Base-by-base conservation (phyloP, 176 grass and related monocot species). In the Oryza nivara region DNA sequence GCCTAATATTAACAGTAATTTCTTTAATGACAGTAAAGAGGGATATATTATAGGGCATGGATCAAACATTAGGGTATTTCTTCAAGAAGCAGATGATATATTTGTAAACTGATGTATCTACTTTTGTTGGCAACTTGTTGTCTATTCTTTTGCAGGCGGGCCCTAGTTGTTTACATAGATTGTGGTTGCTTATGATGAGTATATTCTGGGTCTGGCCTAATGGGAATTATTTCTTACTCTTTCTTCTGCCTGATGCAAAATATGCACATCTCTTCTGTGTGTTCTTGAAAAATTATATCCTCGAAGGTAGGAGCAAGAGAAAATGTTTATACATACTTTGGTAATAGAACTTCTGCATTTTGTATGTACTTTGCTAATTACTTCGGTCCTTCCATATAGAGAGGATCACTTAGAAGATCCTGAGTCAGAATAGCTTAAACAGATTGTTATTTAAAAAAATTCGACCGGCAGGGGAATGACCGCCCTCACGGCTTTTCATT, bases 121-220 rank as follows among this genome's bases (percentile, higher is more conserved):
- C n/a, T 80, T 52, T 14, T 69, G 64, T 49, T 20, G 11, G 11
- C 17, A 38, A 80, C 15, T 80, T 23, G 5, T 3, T 68, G 11
- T 68, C 28, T 36, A 63, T 63, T 63, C 34, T 45, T 80, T 51
- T 68, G 65, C 6, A 80, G 65, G 46, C 7, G 3, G 28, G 22
- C 6, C 35, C 20, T 80, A 67, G 23, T 69, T 51, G 44, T 35
- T 52, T 69, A 68, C 68, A 6, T 69, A 67, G 65, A 52, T 64
- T 60, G 8, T 51, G 30, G 78, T 69, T 80, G 65, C 19, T 80
- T 68, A 79, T 48, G 15, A 25, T 79, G 43, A 16, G 6, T 47
- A 54, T 26, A 75, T 54, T 76, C 15, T 3, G 43, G 77, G 60
- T 67, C 7, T 51, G 58, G n/a, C 6, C n/a, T 5, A 13, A 26